Percentiles rank a stretch among this genome's conserved stretches.
Evolutionary conservation across 192 early-diverging fungal species (phyloP).

Genomic region (Gigaspora rosea): DNA sequence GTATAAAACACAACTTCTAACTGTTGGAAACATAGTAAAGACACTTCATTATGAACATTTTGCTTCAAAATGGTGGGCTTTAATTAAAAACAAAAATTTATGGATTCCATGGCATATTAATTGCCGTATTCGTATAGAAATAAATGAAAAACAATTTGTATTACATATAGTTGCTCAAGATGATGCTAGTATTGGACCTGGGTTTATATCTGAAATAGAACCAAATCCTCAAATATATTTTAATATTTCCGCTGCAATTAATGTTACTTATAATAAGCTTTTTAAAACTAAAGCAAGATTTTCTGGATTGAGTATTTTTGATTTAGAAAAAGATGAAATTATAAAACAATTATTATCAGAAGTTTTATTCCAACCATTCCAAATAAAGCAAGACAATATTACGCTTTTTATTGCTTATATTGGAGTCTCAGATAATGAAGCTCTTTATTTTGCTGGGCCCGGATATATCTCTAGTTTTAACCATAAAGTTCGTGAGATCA

Average conservation of each 20-base stretch:
- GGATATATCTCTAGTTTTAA: constrained; percentile 13
- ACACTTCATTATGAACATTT: not conserved
- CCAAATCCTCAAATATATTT: not conserved
- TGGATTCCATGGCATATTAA: not conserved
- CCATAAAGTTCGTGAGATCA: not conserved
- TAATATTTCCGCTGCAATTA: constrained; percentile 12
- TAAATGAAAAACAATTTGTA: constrained; percentile 12
- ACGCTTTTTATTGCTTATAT: not conserved
- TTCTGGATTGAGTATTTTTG: not conserved
- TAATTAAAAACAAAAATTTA: not conserved
- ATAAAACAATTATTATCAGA: constrained; percentile 1
- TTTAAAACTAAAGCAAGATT: constrained; percentile 5
- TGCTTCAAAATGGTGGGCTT: not conserved
- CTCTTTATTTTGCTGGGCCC: not conserved
- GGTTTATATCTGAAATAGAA: constrained; percentile 9
- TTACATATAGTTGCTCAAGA: not conserved
- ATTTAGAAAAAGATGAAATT: not conserved
- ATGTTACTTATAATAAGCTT: constrained; percentile 1
- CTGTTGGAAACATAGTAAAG: not conserved
- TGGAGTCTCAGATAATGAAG: constrained; percentile 3
- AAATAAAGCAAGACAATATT: not conserved
- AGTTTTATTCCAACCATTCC: not conserved
- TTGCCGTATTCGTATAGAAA: not conserved
- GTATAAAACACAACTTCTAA: not conserved
- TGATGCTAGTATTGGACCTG: not conserved